Conservation (phyloP, 2,329 filamentous ascomycete genomes). For the Fonsecaea multimorphosa region DNA sequence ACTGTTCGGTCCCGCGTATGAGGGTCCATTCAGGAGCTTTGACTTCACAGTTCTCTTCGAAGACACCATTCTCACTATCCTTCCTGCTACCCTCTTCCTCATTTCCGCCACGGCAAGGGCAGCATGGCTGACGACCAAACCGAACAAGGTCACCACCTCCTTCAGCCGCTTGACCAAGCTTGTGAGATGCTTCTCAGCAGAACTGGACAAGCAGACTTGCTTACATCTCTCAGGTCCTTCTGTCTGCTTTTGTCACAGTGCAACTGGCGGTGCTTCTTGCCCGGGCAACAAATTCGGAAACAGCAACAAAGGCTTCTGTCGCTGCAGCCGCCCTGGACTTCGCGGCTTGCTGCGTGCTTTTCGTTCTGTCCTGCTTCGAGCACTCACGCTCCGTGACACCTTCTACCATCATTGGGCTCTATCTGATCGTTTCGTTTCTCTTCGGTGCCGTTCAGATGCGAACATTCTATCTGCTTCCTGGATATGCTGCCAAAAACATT, state of each 20-base stretch:
- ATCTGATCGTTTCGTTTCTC: conserved; percentile 50
- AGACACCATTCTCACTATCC: conserved; percentile 49
- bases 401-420: conserved; percentile 45
- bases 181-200: conserved; percentile 22
- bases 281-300: conserved; percentile 31
- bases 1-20: conserved; percentile 32
- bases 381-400: conserved; percentile 42
- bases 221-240: conserved; percentile 26
- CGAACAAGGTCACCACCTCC: conserved; percentile 32
- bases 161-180: conserved; percentile 35
- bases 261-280: conserved; percentile 49
- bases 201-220: conserved; percentile 7
- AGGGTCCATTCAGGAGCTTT: conserved; percentile 41
- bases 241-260: conserved; percentile 42
- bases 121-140: conserved; percentile 44
- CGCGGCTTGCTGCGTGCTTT: conserved; percentile 34
- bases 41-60: conserved; percentile 57
- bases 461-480: conserved; percentile 41
- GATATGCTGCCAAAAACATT: conserved; percentile 41
- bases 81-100: conserved; percentile 47
- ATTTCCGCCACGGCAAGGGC: conserved; percentile 46
- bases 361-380: conserved; percentile 41
- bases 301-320: conserved; percentile 30
- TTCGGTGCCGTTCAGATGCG: conserved; percentile 52
- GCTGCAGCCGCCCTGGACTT: conserved; percentile 34